Conservation (phyloP, 306 rosid genomes). For the Fagus crenata region DNA sequence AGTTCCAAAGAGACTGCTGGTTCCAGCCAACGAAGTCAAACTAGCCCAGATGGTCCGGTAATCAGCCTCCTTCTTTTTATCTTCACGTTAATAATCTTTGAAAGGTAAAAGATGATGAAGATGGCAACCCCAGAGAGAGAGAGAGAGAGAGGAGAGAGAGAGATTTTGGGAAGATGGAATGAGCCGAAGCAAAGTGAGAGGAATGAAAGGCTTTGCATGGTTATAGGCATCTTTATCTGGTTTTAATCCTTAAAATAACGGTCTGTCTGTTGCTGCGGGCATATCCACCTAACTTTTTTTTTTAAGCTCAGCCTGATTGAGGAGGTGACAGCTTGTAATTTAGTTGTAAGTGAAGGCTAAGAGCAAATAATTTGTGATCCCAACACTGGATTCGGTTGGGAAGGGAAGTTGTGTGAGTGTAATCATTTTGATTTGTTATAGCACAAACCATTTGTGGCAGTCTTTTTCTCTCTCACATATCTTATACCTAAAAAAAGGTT, state of each 20-base stretch:
- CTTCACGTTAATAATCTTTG: neutral
- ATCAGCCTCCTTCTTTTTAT: conserved; percentile 38
- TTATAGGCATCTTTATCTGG: conserved; percentile 43
- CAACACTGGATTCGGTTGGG: too few species aligned
- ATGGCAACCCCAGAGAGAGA: conserved; percentile 9
- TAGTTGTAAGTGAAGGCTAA: too few species aligned
- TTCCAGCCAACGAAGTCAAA: conserved; percentile 12
- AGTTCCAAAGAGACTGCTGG: conserved; percentile 35
- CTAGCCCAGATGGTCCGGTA: conserved; percentile 34
- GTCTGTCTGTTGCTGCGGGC: too few species aligned
- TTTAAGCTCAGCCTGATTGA: too few species aligned
- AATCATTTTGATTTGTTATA: too few species aligned
- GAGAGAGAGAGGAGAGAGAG: conserved; percentile 18
- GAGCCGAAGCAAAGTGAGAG: neutral
- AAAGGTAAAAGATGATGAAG: conserved; percentile 1
- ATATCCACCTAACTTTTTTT: too few species aligned
- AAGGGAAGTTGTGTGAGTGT: too few species aligned
- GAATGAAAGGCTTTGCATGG: conserved; percentile 46
- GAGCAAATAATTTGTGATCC: too few species aligned
- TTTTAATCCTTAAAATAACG: neutral
- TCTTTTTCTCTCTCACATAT: too few species aligned
- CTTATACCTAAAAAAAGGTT: too few species aligned
- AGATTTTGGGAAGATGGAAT: neutral
- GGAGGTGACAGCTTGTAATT: too few species aligned
- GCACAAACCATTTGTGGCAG: too few species aligned